Conservation (phyloP, 2,329 filamentous ascomycete genomes). For the Fusarium sp. region DNA sequence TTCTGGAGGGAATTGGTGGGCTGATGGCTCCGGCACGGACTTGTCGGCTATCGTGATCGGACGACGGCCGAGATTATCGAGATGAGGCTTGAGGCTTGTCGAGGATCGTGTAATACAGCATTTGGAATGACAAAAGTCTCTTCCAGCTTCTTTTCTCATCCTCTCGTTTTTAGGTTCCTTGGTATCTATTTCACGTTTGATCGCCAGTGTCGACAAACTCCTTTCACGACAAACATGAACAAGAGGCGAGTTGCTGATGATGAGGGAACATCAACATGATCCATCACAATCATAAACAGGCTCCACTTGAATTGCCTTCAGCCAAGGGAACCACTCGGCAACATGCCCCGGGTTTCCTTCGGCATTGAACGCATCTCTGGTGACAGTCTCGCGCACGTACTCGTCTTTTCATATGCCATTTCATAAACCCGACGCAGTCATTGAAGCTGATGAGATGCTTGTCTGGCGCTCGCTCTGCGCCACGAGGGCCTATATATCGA, state of each 20-base stretch:
- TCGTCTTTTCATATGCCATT: neutral
- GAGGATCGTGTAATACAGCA: neutral
- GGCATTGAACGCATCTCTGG: neutral
- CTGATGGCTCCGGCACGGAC: slow-evolving; percentile 1
- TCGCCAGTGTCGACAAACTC: neutral
- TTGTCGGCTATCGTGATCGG: slow-evolving; percentile 5
- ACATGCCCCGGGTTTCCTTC: neutral
- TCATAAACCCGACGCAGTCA: neutral
- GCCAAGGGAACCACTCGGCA: neutral
- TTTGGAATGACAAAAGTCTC: neutral
- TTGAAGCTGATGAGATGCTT: neutral
- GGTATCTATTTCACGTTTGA: neutral
- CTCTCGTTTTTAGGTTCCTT: neutral
- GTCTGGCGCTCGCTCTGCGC: neutral
- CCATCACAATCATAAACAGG: neutral
- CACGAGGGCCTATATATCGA: neutral
- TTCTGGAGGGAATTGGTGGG: neutral
- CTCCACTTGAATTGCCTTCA: neutral
- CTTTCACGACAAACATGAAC: too few species aligned
- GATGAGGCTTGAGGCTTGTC: neutral
- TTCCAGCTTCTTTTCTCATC: neutral
- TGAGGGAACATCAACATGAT: neutral
- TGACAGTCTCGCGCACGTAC: neutral
- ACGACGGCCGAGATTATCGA: neutral
- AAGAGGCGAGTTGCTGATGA: neutral